Base-by-base conservation (phyloP, 2,329 filamentous ascomycete genomes). In the Colletotrichum lupini region DNA sequence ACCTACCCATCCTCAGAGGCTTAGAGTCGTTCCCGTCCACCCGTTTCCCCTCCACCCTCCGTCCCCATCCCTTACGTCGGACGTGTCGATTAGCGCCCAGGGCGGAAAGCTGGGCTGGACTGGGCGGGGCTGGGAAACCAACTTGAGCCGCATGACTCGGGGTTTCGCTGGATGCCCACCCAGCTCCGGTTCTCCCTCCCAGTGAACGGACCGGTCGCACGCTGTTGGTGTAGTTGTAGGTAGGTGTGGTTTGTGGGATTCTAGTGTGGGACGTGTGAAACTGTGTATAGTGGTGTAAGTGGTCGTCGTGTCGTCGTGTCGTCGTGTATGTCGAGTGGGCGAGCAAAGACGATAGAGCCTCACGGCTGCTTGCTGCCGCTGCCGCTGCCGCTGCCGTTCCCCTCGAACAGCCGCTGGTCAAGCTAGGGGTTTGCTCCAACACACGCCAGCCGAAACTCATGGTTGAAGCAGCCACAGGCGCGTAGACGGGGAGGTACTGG, bases 1-100 rank as follows among this genome's bases (percentile, higher is more conserved):
- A 3, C 16, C 37, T 14, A 3, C 16, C 37, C 24, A 24, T 6
- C 16, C 26, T 28, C 16, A 1, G 26, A 52, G 42, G 8, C 60
- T 19, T 30, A 63, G 24, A 63, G n/a, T 30, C 11, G n/a, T 53
- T 28, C 61, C 30, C 42, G 7, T 49, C 42, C 42, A 49, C 19
- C 19, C 42, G 42, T 49, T 16, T 5, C 49, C 46, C 26, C 24
- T 19, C 16, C 37, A 42, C 37, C 37, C 37, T 12, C 37, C 37
- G 16, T 42, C 14, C 16, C 22, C 49, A 19, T 26, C 22, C 30
- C 19, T 35, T 22, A 64, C 53, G 49, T n/a, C 46, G 30, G 46
- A 22, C 16, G 22, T 63, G n/a, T 37, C 49, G 61, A n/a, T 28
- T 64, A 55, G 46, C 61, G 61, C 61, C 61, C 49, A 64, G 30